Evolutionary conservation across 192 early-diverging fungal genomes (phyloP).

Genomic region (Pilaira anomala): DNA sequence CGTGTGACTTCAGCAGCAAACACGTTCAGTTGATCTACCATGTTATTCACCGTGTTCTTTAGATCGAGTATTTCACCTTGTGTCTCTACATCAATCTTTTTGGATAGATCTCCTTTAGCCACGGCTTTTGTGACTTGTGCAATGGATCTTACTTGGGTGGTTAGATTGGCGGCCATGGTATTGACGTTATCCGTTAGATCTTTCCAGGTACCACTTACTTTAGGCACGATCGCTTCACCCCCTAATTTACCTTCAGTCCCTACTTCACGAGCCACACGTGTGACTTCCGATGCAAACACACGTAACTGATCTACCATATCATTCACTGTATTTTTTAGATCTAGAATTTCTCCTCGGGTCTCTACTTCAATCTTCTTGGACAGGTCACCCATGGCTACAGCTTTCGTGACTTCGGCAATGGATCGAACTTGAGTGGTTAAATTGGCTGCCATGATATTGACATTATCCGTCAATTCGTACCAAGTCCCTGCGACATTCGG

Average conservation of each 20-base stretch:
- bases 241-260: conserved; percentile 64
- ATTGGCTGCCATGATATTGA: conserved; percentile 57
- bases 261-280: conserved; percentile 58
- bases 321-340: conserved; percentile 66
- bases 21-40: conserved; percentile 48
- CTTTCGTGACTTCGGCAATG: conserved; percentile 56
- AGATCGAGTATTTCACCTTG: conserved; percentile 55
- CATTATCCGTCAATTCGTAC: conserved; percentile 60
- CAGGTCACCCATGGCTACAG: conserved; percentile 60
- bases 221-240: conserved; percentile 64
- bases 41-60: conserved; percentile 54
- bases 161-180: conserved; percentile 57
- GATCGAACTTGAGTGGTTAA: conserved; percentile 54
- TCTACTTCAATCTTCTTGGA: conserved; percentile 58
- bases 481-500: conserved; percentile 55
- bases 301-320: conserved; percentile 62
- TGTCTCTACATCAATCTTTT: conserved; percentile 43
- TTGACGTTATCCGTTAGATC: conserved; percentile 57
- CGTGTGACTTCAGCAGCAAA: conserved; percentile 67
- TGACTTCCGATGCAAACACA: conserved; percentile 59
- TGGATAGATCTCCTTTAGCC: conserved; percentile 46
- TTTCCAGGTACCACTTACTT: conserved; percentile 55
- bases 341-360: conserved; percentile 60
- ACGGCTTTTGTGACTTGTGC: conserved; percentile 47
- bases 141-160: conserved; percentile 55